Base-by-base conservation (phyloP, 768 basidiomycete genomes). In the Lentinula sp. region DNA sequence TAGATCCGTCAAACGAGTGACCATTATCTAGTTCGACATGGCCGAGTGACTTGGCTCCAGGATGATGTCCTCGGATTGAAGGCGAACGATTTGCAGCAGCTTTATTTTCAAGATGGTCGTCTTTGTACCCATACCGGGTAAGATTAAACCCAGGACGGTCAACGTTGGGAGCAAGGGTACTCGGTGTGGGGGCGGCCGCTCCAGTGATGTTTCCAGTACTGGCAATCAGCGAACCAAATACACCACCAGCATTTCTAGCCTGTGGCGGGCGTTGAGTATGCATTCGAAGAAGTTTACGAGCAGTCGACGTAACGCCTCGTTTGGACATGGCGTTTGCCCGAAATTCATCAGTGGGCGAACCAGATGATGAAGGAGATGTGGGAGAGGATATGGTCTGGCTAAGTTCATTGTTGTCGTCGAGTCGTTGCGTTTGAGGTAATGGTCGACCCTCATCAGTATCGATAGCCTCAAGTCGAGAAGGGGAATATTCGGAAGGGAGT, bases 141-240 rank as follows among this genome's bases (percentile, higher is more conserved):
- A 93, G 74, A 55, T 80, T 78, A 65, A 85, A 91, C 13, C 91
- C 90, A 2, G 86, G 79, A 48, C 80, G 73, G 65, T 82, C 80
- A 41, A 88, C 67, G 64, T 86, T 80, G 1, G 90, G 88, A 6
- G 84, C 66, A 78, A 77, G 32, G 74, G 74, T 54, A 66, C 72
- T 81, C 48, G 77, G 72, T 9, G 66, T 64, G 0, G 88, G 88
- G 0, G 85, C 81, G 6, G 85, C 83, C 2, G 80, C 80, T 16
- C 87, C 89, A 1, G 80, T 74, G 7, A 93, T 72, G 52, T 85
- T 84, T 2, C 83, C 85, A 0, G 89, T 85, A 60, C 85, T 84
- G 6, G 87, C 82, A 20, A 94, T 85, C 39, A 93, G 79, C 4
- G 88, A 81, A 0, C 87, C 90, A 61, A 88, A 80, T 1, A 87